phyloP scores from a whole-genome alignment of 148 eudicot genomes.

The Tetragonia tetragonoides region DNA sequence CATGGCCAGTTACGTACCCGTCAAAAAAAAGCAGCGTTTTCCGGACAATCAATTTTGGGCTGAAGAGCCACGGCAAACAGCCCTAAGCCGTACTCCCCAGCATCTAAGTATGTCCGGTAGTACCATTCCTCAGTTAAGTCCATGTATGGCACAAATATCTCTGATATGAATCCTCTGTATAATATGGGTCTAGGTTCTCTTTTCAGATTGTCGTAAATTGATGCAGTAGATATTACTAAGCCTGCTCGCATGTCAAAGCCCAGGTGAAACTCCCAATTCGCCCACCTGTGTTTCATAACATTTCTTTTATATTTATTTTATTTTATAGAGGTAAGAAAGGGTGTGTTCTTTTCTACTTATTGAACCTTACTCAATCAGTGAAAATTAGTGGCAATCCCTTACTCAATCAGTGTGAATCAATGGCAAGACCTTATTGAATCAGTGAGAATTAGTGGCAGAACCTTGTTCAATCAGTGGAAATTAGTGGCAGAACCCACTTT shows the following conservation, averaged over 20 bases:
- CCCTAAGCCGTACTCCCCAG: slow-evolving; percentile 54
- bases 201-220: slow-evolving; percentile 38
- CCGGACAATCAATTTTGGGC: slow-evolving; percentile 46
- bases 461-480: too few relatives aligned
- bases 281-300: slow-evolving; percentile 38
- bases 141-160: slow-evolving; percentile 60
- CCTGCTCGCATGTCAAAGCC: slow-evolving; percentile 53
- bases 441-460: too few relatives aligned
- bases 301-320: too few relatives aligned
- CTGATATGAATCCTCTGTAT: slow-evolving; percentile 48
- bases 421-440: too few relatives aligned
- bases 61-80: slow-evolving; percentile 35
- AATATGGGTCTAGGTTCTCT: slow-evolving; percentile 29
- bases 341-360: too few relatives aligned
- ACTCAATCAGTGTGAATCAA: too few relatives aligned
- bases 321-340: too few relatives aligned
- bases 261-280: slow-evolving; percentile 53
- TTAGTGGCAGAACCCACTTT: too few relatives aligned
- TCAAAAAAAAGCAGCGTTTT: slow-evolving; percentile 41
- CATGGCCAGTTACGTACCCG: slow-evolving; percentile 36
- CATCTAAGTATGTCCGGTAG: slow-evolving; percentile 47
- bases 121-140: slow-evolving; percentile 61
- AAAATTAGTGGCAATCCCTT: too few relatives aligned
- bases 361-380: too few relatives aligned
- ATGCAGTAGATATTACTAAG: slow-evolving; percentile 42